These are phyloP conservation scores for Epichloe festucae DNA, from an alignment of 2,329 filamentous ascomycete genomes.

Conservation along the genomic window DNA sequence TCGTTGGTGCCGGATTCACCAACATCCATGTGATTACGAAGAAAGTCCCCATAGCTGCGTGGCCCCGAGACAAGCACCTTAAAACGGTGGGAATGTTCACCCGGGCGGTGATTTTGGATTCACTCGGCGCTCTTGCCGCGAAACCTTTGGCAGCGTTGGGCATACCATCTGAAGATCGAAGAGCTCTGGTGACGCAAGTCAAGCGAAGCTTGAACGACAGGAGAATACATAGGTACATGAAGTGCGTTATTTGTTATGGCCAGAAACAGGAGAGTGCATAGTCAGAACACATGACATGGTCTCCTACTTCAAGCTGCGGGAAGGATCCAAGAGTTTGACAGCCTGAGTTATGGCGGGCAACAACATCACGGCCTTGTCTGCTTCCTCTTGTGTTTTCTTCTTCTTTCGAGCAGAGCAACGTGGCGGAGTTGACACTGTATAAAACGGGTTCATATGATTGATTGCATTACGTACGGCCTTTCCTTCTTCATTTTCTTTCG, in stretches of 20 bases:
- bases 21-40: conserved; percentile 29
- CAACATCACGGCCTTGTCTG: not conserved
- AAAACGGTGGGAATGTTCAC: conserved; percentile 31
- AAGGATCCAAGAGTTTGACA: not conserved
- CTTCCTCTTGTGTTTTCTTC: not conserved
- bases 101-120: conserved; percentile 27
- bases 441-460: not conserved
- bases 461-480: not conserved
- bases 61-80: conserved; percentile 27
- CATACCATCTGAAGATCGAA: conserved; percentile 20
- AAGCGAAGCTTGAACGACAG: conserved; percentile 22
- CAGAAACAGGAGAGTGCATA: conserved; percentile 21
- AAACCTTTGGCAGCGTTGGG: conserved; percentile 28
- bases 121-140: conserved; percentile 27
- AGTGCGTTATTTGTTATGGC: conserved; percentile 28
- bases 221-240: conserved; percentile 29
- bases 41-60: conserved; percentile 33
- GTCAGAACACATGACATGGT: not conserved
- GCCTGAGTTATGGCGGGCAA: not conserved
- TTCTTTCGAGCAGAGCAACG: not conserved
- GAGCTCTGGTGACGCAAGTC: conserved; percentile 18
- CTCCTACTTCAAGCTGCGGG: not conserved
- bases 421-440: not conserved
- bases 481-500: not conserved
- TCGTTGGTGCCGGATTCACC: conserved; percentile 30